A percentile compares a stretch with the other conserved stretches of the same genome.
phyloP scores from a whole-genome alignment of 2,329 filamentous ascomycete genomes.

The Trichothecium roseum region DNA sequence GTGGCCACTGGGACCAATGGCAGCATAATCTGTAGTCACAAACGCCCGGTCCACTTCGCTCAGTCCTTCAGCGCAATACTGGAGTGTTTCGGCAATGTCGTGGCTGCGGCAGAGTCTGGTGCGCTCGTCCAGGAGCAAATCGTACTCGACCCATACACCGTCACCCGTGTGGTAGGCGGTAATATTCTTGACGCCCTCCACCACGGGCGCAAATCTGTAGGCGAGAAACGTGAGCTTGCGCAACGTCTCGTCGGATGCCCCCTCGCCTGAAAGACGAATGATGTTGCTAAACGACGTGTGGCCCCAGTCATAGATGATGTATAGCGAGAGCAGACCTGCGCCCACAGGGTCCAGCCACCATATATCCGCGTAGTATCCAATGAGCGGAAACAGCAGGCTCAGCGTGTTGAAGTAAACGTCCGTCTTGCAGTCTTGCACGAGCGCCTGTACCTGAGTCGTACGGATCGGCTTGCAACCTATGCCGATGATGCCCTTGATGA shows the following conservation, averaged over 20 bases:
- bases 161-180: constrained; percentile 22
- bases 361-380: constrained; percentile 45
- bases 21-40: constrained; percentile 23
- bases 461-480: constrained; percentile 73
- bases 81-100: constrained; percentile 22
- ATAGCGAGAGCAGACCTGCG: constrained; percentile 51
- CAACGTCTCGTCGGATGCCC: constrained; percentile 15
- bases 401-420: constrained; percentile 84
- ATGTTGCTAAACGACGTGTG: constrained; percentile 32
- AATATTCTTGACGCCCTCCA: constrained; percentile 21
- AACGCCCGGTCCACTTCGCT: constrained; percentile 20
- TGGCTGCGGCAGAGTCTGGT: constrained; percentile 19
- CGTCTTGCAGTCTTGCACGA: constrained; percentile 37
- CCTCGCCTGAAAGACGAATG: constrained; percentile 19
- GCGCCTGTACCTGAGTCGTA: constrained; percentile 72
- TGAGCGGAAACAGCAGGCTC: constrained; percentile 73
- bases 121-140: constrained; percentile 18
- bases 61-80: constrained; percentile 22
- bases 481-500: constrained; percentile 74
- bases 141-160: constrained; percentile 22
- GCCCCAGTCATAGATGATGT: constrained; percentile 61
- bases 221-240: constrained; percentile 21
- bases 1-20: constrained; percentile 18
- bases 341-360: constrained; percentile 60
- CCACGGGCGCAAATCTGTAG: constrained; percentile 20